These are phyloP conservation scores for Amphibolis antarctica DNA, from an alignment of 106 monocot species.

Conservation along the genomic window DNA sequence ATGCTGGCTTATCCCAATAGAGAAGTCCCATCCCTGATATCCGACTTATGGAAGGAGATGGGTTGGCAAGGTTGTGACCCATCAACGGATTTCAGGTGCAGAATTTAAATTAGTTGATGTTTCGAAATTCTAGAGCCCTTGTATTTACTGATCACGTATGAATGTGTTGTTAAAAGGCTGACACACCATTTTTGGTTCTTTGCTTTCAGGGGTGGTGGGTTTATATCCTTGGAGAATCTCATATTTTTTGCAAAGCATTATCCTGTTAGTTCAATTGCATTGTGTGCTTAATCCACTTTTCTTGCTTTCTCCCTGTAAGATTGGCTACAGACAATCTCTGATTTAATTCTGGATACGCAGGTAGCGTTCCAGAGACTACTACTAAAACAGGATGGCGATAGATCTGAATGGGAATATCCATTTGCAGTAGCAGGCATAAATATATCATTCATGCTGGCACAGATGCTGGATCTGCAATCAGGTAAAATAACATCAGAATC, in stretches of 20 bases:
- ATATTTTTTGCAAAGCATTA: slow-evolving; percentile 84
- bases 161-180: neutral
- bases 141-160: neutral
- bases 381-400: slow-evolving; percentile 53
- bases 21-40: slow-evolving; percentile 71
- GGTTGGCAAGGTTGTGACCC: slow-evolving; percentile 94
- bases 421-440: slow-evolving; percentile 90
- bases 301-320: neutral
- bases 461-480: slow-evolving; percentile 74
- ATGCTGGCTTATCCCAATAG: slow-evolving; percentile 62
- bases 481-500: slow-evolving; percentile 17
- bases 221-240: slow-evolving; percentile 82
- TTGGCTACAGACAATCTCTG: neutral
- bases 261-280: slow-evolving; percentile 32
- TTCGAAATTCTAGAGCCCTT: too few species aligned
- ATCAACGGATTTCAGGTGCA: slow-evolving; percentile 88
- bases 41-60: slow-evolving; percentile 90
- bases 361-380: slow-evolving; percentile 56
- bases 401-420: slow-evolving; percentile 89
- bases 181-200: neutral
- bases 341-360: slow-evolving; percentile 18
- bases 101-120: neutral
- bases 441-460: slow-evolving; percentile 75
- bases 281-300: neutral
- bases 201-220: slow-evolving; percentile 65